Percentiles rank a stretch among this genome's conserved stretches.
Conservation (phyloP, 2,329 filamentous ascomycete species). For the Dryadomyces quercus-mongolicae region DNA sequence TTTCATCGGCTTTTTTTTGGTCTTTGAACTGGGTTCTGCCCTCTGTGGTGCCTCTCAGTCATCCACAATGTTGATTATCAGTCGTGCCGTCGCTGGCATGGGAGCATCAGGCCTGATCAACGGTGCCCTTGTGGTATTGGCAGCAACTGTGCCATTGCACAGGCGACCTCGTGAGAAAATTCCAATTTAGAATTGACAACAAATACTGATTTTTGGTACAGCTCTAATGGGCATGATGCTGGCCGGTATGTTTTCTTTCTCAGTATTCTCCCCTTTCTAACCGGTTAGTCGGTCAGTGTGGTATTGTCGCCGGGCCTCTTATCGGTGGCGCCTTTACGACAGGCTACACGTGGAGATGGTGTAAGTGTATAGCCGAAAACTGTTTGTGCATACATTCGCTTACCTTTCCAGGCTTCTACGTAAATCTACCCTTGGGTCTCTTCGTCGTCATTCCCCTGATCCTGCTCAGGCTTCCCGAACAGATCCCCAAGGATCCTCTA, state of each 20-base stretch:
- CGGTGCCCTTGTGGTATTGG: constrained; percentile 39
- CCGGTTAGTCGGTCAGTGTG: constrained; percentile 24
- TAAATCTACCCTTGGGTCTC: constrained; percentile 32
- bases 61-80: constrained; percentile 40
- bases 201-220: background rate
- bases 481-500: constrained; percentile 18
- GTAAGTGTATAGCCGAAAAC: constrained; percentile 15
- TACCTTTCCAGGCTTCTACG: constrained; percentile 25
- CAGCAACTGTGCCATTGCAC: constrained; percentile 23
- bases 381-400: too few relatives aligned
- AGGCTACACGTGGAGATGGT: constrained; percentile 31
- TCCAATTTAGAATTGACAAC: background rate
- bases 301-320: constrained; percentile 33
- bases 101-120: constrained; percentile 39
- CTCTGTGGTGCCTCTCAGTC: constrained; percentile 38
- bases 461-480: constrained; percentile 24
- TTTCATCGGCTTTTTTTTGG: constrained; percentile 27
- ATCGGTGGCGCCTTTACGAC: constrained; percentile 29
- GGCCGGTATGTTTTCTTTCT: constrained; percentile 7
- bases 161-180: constrained; percentile 22
- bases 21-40: constrained; percentile 44
- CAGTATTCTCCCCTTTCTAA: background rate
- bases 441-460: constrained; percentile 21
- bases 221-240: constrained; percentile 14
- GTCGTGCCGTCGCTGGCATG: constrained; percentile 39